Conservation (phyloP, 148 eudicot species). For the Rhododendron griersonianum region DNA sequence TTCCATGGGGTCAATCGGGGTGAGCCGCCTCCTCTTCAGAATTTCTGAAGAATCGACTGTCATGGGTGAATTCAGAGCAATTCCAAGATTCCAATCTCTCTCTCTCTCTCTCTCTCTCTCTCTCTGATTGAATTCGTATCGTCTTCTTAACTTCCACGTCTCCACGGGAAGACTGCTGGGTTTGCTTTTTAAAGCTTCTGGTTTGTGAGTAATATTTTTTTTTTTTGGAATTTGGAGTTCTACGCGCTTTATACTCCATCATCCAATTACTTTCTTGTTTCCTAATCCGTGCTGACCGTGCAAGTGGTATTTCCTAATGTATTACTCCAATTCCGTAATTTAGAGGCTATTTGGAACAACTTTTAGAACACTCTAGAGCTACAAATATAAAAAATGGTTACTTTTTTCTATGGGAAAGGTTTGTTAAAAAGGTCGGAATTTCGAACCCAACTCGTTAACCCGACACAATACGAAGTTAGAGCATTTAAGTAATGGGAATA, state of each 20-base stretch:
- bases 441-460: too few relatives aligned
- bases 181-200: not conserved
- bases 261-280: too few relatives aligned
- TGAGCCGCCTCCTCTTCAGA: constrained; percentile 28
- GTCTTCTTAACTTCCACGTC: not conserved
- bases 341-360: not conserved
- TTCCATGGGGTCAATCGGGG: constrained; percentile 35
- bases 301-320: not conserved
- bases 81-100: not conserved
- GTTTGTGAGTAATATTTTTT: not conserved
- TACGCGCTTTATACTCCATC: too few relatives aligned
- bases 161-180: not conserved
- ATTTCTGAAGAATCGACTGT: constrained; percentile 24
- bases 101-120: not conserved
- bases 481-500: too few relatives aligned
- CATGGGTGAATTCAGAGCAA: constrained; percentile 15
- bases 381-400: too few relatives aligned
- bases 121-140: not conserved
- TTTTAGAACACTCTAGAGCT: too few relatives aligned
- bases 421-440: too few relatives aligned
- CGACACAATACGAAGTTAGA: too few relatives aligned
- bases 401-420: too few relatives aligned
- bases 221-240: too few relatives aligned
- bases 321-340: not conserved
- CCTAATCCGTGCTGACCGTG: too few relatives aligned